These are phyloP conservation scores for Coleophoma cylindrospora DNA, from an alignment of 2,329 filamentous ascomycete genomes.

Conservation along the genomic window DNA sequence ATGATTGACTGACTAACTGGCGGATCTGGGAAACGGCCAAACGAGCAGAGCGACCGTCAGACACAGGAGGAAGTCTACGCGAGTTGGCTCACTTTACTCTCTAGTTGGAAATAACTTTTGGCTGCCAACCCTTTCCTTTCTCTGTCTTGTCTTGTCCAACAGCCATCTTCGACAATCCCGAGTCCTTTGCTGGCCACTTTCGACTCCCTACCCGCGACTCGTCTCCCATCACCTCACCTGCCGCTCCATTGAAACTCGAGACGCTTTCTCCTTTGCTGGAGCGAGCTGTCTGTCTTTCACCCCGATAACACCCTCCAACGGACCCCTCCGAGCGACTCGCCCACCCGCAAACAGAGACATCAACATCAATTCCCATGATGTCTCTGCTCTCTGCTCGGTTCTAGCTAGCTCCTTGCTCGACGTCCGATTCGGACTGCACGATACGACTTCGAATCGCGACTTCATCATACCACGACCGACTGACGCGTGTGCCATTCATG, in stretches of 20 bases:
- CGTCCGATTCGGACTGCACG: not conserved
- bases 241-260: not conserved
- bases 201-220: not conserved
- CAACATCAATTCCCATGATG: constrained; percentile 5
- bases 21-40: too few species aligned
- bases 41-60: too few species aligned
- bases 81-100: too few species aligned
- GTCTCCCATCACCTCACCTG: not conserved
- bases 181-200: not conserved
- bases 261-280: constrained; percentile 1
- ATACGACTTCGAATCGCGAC: not conserved
- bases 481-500: constrained; percentile 1
- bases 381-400: constrained; percentile 1
- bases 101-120: too few species aligned
- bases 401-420: constrained; percentile 2
- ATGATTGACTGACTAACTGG: not conserved
- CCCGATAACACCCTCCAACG: not conserved
- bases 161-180: not conserved
- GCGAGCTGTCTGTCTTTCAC: not conserved
- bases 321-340: not conserved
- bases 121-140: not conserved
- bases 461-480: not conserved
- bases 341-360: constrained; percentile 2
- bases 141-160: too few species aligned
- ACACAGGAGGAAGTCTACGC: too few species aligned